Base-by-base conservation (phyloP, 139 green algal genomes). In the Chlorella vulgaris region DNA sequence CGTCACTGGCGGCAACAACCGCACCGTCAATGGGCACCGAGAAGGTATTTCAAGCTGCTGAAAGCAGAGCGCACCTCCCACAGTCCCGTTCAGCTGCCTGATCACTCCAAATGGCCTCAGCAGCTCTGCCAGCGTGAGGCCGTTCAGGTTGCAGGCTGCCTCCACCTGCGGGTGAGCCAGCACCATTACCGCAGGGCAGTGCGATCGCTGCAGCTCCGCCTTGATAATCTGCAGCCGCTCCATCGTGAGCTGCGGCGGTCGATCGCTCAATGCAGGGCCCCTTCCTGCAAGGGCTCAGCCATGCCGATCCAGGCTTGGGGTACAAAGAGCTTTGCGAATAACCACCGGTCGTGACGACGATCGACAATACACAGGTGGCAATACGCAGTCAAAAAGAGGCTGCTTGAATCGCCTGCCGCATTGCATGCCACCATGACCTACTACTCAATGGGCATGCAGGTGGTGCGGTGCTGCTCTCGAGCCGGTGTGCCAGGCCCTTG, bases 101-200 rank as follows among this genome's bases (percentile, higher is more conserved):
- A 95, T 76, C 10, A 85, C 82, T 26, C 89, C 88, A 81, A 90
- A 89, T 0, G 93, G 93, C 2, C 94, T 83, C 55, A 97, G 80
- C 50, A 97, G 58, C 66, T 97, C 94, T 0, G 93, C 90, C 24
- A 98, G 51, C 2, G 40, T 86, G 8, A 97, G 83, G 0, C 92
- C 92, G 58, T 93, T 97, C 7, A 76, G 80, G 18, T 68, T 61
- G 35, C 87, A 87, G 5, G 73, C 53, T 10, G 53, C 50, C 24
- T 79, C 51, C 2, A 79, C 73, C 5, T 22, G 35, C 4, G 73
- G 73, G 10, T 35, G 10, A 6, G 73, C 73, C 26, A 79, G 39
- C 33, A 79, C 73, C 73, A 79, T 79, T 15, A 79, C 53, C 2
- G 29, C 61, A 0, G 70, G 70, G 47, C 70, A 66, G 38, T 22